Percentiles rank a stretch among this genome's conserved stretches.
phyloP scores from a whole-genome alignment of 2,329 filamentous ascomycete genomes.

The Exophiala viscosa region DNA sequence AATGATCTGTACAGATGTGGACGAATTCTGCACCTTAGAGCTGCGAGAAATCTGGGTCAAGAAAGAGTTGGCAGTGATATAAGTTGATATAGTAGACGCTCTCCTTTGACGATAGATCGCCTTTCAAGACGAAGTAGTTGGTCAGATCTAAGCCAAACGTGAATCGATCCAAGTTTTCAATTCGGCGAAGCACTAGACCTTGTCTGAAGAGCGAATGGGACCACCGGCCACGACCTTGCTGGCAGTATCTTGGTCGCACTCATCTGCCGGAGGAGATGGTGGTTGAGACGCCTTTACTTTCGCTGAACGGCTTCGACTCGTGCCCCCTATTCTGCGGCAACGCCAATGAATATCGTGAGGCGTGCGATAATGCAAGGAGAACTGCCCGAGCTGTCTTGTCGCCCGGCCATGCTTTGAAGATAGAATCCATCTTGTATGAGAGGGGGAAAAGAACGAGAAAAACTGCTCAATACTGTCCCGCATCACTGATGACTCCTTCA shows the following conservation, averaged over 20 bases:
- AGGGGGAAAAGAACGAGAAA: too few species aligned
- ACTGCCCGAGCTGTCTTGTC: background rate
- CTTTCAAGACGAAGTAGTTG: background rate
- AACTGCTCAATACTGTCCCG: too few species aligned
- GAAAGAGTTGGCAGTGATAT: background rate
- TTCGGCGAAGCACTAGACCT: background rate
- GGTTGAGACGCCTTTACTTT: background rate
- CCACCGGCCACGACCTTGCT: background rate
- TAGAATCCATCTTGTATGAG: background rate
- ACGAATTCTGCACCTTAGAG: background rate
- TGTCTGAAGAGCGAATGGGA: background rate
- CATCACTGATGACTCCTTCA: too few species aligned
- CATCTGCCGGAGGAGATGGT: background rate
- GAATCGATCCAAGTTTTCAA: background rate
- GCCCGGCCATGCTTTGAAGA: background rate
- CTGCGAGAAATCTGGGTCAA: background rate
- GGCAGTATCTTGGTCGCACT: background rate
- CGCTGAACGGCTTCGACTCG: background rate
- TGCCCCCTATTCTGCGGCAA: background rate
- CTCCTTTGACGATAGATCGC: background rate
- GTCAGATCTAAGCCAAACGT: background rate
- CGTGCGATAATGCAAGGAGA: background rate
- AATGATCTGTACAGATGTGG: background rate
- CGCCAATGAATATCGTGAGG: background rate
- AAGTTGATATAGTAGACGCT: background rate